These are phyloP conservation scores for Teratosphaeriaceae sp. DNA, from an alignment of 2,329 filamentous ascomycete species.

Conservation along the genomic window DNA sequence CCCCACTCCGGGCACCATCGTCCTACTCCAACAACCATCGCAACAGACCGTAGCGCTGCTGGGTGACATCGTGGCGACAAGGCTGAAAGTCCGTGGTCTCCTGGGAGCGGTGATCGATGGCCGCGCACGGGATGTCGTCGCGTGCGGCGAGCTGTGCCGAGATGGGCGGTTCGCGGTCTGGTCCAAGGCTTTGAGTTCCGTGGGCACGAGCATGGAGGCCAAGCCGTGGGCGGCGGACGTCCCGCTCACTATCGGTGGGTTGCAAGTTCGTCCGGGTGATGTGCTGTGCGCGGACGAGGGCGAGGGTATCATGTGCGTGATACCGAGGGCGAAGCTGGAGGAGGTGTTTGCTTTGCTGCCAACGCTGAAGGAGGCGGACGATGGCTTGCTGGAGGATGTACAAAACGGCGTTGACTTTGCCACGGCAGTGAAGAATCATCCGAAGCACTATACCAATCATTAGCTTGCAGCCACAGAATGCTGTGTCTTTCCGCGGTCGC, in stretches of 20 bases:
- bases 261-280: constrained; percentile 49
- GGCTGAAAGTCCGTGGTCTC: constrained; percentile 58
- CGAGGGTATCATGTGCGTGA: constrained; percentile 61
- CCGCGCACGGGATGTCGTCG: constrained; percentile 55
- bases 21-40: constrained; percentile 59
- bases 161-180: constrained; percentile 41
- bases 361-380: constrained; percentile 35
- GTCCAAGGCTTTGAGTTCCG: constrained; percentile 50
- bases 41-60: constrained; percentile 63
- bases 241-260: constrained; percentile 32
- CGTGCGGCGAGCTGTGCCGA: constrained; percentile 42
- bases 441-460: constrained; percentile 4
- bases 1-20: constrained; percentile 53
- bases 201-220: constrained; percentile 51
- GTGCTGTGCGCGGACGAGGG: constrained; percentile 61
- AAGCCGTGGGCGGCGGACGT: constrained; percentile 49
- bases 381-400: constrained; percentile 51
- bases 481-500: no score
- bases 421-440: constrained; percentile 51
- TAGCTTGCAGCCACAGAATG: background rate
- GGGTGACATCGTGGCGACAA: constrained; percentile 68
- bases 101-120: constrained; percentile 61
- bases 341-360: constrained; percentile 57
- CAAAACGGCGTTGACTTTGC: constrained; percentile 53
- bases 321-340: constrained; percentile 55